Conservation (phyloP, 495 filamentous ascomycete species). For the Penicillium cosmopolitanum region DNA sequence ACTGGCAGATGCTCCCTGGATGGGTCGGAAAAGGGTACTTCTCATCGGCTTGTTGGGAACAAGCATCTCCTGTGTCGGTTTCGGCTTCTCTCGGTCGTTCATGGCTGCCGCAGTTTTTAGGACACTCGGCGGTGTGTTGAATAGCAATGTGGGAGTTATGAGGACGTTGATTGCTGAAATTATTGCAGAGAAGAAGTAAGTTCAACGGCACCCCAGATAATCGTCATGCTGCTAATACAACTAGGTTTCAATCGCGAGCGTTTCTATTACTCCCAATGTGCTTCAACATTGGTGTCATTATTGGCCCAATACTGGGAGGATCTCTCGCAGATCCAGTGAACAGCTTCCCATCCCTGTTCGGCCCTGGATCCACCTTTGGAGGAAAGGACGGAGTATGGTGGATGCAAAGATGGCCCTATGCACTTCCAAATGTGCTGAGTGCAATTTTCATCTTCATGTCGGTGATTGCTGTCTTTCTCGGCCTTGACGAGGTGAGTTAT, state of each 20-base stretch:
- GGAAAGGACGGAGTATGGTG: conserved; percentile 59
- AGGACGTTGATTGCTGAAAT: conserved; percentile 83
- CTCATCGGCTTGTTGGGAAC: conserved; percentile 76
- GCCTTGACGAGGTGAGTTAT: conserved; percentile 59
- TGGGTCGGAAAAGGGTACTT: conserved; percentile 77
- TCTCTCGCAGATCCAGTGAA: conserved; percentile 71
- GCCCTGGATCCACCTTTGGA: conserved; percentile 55
- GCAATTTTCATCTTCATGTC: conserved; percentile 57
- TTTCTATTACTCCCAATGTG: conserved; percentile 82
- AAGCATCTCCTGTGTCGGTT: conserved; percentile 71
- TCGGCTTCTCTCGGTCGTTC: conserved; percentile 76
- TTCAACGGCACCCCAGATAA: neutral
- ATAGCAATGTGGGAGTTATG: conserved; percentile 83
- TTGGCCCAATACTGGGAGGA: conserved; percentile 67
- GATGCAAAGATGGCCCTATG: conserved; percentile 65
- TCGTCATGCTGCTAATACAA: conserved; percentile 10
- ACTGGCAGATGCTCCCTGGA: conserved; percentile 67
- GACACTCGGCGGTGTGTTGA: conserved; percentile 72
- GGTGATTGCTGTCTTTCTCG: conserved; percentile 53
- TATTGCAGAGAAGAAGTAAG: conserved; percentile 66
- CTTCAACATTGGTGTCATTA: conserved; percentile 75
- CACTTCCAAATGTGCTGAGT: conserved; percentile 63
- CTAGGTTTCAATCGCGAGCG: conserved; percentile 69
- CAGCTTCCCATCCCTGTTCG: conserved; percentile 68
- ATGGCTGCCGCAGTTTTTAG: conserved; percentile 69